Conservation (phyloP, 768 basidiomycete species). For the Tremella yokohamensis region DNA sequence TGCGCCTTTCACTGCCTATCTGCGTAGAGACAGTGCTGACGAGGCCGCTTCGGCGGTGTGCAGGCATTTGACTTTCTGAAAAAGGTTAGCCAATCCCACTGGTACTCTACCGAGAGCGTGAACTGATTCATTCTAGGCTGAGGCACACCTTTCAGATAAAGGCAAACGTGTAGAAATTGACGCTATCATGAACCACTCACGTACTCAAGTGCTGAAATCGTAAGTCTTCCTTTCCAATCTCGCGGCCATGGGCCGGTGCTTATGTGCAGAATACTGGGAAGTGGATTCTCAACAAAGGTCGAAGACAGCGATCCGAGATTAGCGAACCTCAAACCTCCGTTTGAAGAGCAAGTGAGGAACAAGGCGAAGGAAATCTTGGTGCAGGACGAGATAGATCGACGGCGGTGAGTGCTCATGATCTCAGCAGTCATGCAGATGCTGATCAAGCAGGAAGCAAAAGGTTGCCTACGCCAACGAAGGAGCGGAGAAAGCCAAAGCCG, state of each 20-base stretch:
- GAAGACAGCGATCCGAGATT: conserved; percentile 45
- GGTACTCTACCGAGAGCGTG: neutral
- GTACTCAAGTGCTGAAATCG: conserved; percentile 44
- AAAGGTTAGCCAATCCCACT: conserved; percentile 42
- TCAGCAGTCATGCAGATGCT: too few relatives aligned
- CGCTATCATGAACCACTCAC: conserved; percentile 46
- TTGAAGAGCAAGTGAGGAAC: conserved; percentile 41
- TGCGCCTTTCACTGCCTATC: conserved; percentile 24
- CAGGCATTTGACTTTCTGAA: conserved; percentile 51
- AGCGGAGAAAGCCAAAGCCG: conserved; percentile 47
- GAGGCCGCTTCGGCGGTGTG: neutral
- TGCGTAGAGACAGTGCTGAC: conserved; percentile 8
- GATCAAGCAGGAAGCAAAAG: conserved; percentile 36
- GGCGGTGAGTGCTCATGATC: conserved; percentile 31
- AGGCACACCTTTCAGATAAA: conserved; percentile 40
- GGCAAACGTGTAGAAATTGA: conserved; percentile 47
- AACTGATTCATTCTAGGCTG: conserved; percentile 37
- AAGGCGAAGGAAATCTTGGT: conserved; percentile 47
- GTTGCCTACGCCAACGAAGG: conserved; percentile 49
- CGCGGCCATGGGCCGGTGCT: neutral
- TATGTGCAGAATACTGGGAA: conserved; percentile 35
- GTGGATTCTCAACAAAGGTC: conserved; percentile 41
- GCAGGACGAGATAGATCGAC: conserved; percentile 45
- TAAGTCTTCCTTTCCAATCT: conserved; percentile 22
- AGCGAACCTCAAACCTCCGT: conserved; percentile 34